phyloP scores from a whole-genome alignment of 2,329 filamentous ascomycete genomes.

The Microascus cirrosus region DNA sequence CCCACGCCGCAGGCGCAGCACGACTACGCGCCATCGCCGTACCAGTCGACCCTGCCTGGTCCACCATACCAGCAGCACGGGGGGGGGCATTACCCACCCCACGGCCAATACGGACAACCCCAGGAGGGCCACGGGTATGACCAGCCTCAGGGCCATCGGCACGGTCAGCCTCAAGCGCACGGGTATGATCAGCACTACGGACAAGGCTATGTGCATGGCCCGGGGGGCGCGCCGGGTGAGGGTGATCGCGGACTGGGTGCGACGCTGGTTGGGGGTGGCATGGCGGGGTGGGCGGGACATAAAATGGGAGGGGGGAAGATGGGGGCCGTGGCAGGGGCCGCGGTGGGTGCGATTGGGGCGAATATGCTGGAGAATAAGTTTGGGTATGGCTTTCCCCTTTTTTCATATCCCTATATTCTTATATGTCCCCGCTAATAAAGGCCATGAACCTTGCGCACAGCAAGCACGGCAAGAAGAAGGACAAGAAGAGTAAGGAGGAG shows the following conservation, averaged over 20 bases:
- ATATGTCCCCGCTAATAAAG: background rate
- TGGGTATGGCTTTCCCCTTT: conserved; percentile 15
- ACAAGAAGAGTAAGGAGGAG: conserved; percentile 20
- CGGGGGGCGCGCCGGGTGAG: conserved; percentile 16
- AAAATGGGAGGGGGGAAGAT: conserved; percentile 40
- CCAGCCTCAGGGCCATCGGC: conserved; percentile 8
- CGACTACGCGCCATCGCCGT: background rate
- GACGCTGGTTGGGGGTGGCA: conserved; percentile 38
- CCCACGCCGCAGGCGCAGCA: background rate
- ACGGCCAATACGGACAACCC: background rate
- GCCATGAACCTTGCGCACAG: background rate
- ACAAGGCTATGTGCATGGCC: conserved; percentile 11
- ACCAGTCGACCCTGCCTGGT: background rate
- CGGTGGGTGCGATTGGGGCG: conserved; percentile 43
- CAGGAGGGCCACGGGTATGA: background rate
- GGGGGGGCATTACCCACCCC: background rate
- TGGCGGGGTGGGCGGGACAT: conserved; percentile 42
- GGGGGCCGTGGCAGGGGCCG: conserved; percentile 36
- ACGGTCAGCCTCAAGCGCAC: conserved; percentile 11
- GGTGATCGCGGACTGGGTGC: conserved; percentile 45
- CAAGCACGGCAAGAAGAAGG: conserved; percentile 19
- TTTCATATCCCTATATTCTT: background rate
- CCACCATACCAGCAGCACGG: conserved; percentile 3
- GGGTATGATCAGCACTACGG: conserved; percentile 11
- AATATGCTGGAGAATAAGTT: conserved; percentile 35